Conservation (phyloP, 169 alveolate species). For the Amoebophrya sp. region DNA sequence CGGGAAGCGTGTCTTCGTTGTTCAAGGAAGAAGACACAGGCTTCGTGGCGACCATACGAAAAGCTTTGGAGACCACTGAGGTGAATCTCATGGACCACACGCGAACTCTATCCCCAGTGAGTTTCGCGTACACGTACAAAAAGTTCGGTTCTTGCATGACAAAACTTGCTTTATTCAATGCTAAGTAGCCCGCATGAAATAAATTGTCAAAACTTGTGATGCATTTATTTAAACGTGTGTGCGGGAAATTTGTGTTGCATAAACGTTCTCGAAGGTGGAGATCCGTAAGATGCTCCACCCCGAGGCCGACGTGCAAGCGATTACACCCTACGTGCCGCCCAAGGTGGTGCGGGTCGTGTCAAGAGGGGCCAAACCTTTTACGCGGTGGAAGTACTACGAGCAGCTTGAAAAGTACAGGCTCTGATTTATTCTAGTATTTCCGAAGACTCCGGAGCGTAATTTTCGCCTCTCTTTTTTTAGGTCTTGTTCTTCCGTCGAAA, state of each 20-base stretch:
- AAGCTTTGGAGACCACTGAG: not conserved
- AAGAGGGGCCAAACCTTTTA: not conserved
- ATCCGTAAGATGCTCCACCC: not conserved
- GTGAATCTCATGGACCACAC: not conserved
- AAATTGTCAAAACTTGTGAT: too few relatives aligned
- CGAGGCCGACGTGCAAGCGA: not conserved
- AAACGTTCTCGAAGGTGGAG: not conserved
- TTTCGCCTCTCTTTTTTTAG: too few relatives aligned
- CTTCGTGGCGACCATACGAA: slow-evolving; percentile 3
- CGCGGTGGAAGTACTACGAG: not conserved
- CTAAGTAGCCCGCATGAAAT: too few relatives aligned
- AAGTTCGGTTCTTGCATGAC: too few relatives aligned
- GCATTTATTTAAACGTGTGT: too few relatives aligned
- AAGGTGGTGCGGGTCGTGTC: not conserved
- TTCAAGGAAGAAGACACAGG: not conserved
- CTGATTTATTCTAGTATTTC: not conserved
- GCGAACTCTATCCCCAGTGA: too few relatives aligned
- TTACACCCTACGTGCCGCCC: slow-evolving; percentile 1
- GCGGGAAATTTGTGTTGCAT: too few relatives aligned
- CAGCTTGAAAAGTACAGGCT: not conserved
- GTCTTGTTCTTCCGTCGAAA: too few relatives aligned
- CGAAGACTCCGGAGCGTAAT: too few relatives aligned
- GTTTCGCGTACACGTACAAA: too few relatives aligned
- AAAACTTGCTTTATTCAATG: too few relatives aligned
- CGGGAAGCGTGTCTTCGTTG: too few relatives aligned